These are phyloP conservation scores for Pseudogymnoascus sp. DNA, from an alignment of 2,329 filamentous ascomycete species.

Conservation along the genomic window DNA sequence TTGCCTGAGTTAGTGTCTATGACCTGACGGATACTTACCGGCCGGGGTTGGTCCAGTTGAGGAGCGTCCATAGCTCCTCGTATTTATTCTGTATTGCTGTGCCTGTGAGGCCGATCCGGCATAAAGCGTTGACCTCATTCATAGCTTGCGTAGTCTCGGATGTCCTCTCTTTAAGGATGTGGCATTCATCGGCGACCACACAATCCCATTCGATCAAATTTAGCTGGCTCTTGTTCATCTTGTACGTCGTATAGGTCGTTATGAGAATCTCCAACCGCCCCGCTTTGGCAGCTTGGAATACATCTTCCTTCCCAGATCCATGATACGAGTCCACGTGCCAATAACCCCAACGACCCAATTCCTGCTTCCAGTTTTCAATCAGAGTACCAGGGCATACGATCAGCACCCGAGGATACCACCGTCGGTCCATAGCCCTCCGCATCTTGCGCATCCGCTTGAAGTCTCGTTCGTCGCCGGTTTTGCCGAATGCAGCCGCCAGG, in stretches of 20 bases:
- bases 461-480: slow-evolving; percentile 84
- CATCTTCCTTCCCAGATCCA: slow-evolving; percentile 54
- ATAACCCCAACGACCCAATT: slow-evolving; percentile 88
- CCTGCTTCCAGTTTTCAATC: slow-evolving; percentile 85
- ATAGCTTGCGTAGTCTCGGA: slow-evolving; percentile 79
- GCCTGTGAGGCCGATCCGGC: slow-evolving; percentile 85
- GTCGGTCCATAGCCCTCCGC: slow-evolving; percentile 45
- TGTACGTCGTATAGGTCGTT: slow-evolving; percentile 89
- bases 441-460: slow-evolving; percentile 82
- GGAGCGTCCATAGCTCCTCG: slow-evolving; percentile 88
- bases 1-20: slow-evolving; percentile 40
- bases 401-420: slow-evolving; percentile 78
- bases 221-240: slow-evolving; percentile 62
- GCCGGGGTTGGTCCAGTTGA: slow-evolving; percentile 95
- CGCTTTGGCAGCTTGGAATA: slow-evolving; percentile 63
- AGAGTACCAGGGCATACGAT: slow-evolving; percentile 85
- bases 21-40: slow-evolving; percentile 21
- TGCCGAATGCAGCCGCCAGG: slow-evolving; percentile 84
- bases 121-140: slow-evolving; percentile 84
- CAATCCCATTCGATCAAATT: slow-evolving; percentile 91
- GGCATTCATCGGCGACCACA: slow-evolving; percentile 90
- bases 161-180: slow-evolving; percentile 72
- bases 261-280: slow-evolving; percentile 86
- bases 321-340: slow-evolving; percentile 85
- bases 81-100: slow-evolving; percentile 98